These are phyloP conservation scores for Ascochyta lentis DNA, from an alignment of 2,329 filamentous ascomycete species.

Conservation along the genomic window DNA sequence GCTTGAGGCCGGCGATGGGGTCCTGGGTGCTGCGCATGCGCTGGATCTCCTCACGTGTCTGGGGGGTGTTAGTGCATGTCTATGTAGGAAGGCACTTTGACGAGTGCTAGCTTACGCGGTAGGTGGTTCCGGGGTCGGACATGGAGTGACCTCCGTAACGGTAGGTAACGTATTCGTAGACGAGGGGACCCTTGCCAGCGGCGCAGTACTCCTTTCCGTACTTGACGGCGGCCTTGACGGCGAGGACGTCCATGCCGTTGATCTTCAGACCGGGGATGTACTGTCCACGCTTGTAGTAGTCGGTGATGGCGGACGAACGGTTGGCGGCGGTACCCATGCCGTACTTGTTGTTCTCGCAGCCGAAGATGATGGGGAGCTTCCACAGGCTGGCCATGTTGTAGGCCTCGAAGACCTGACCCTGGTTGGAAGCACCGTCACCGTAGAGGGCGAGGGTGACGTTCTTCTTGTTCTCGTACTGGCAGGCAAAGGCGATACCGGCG, in stretches of 20 bases:
- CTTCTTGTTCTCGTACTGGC: conserved; percentile 89
- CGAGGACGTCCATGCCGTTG: conserved; percentile 99
- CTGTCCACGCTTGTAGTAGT: conserved; percentile 99
- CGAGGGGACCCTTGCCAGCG: conserved; percentile 86
- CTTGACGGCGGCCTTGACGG: conserved; percentile 93
- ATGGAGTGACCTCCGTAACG: conserved; percentile 99
- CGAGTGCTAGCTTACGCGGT: conserved; percentile 63
- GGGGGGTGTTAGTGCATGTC: conserved; percentile 23
- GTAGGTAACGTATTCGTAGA: conserved; percentile 99
- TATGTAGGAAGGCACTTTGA: no score
- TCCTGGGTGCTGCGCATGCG: conserved; percentile 99
- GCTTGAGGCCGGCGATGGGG: conserved; percentile 96
- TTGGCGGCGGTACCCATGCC: conserved; percentile 98
- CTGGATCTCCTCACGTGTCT: conserved; percentile 97
- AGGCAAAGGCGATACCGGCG: conserved; percentile 93
- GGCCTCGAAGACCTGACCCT: conserved; percentile 98
- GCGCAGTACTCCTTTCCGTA: conserved; percentile 89
- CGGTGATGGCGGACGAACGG: conserved; percentile 92
- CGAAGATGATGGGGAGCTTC: conserved; percentile 94
- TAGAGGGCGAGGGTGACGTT: conserved; percentile 90
- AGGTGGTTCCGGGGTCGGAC: conserved; percentile 99
- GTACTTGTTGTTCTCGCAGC: conserved; percentile 99
- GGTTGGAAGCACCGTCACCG: conserved; percentile 98
- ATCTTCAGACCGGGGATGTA: conserved; percentile 99
- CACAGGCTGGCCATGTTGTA: conserved; percentile 99